Evolutionary conservation across 2,329 filamentous ascomycete species (phyloP).

Genomic region (Endoconidiophora laricicola): DNA sequence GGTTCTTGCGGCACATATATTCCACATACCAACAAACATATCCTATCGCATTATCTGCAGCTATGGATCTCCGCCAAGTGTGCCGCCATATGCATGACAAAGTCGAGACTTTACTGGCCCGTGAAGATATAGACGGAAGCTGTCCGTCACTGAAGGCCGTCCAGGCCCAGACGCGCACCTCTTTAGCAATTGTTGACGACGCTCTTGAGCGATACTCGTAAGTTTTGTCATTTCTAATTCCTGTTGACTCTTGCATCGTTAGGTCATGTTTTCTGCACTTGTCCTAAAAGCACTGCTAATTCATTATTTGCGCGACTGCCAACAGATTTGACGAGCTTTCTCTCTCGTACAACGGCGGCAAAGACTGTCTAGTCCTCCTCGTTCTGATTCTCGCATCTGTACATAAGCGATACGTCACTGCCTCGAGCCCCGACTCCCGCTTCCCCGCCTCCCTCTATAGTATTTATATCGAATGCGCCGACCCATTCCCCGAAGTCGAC

Average conservation of each 20-base stretch:
- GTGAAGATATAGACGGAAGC: slow-evolving; percentile 37
- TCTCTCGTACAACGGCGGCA: slow-evolving; percentile 83
- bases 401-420: slow-evolving; percentile 21
- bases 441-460: slow-evolving; percentile 44
- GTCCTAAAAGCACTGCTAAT: background rate
- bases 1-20: too few relatives aligned
- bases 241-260: background rate
- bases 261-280: background rate
- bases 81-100: slow-evolving; percentile 39
- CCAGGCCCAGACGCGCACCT: slow-evolving; percentile 57
- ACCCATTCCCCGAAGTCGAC: slow-evolving; percentile 78
- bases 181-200: slow-evolving; percentile 57
- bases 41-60: background rate
- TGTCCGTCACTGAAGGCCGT: slow-evolving; percentile 34
- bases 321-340: slow-evolving; percentile 10
- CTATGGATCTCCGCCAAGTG: slow-evolving; percentile 22
- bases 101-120: slow-evolving; percentile 49
- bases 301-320: background rate
- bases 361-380: slow-evolving; percentile 66
- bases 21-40: background rate
- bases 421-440: slow-evolving; percentile 13
- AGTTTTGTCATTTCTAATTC: slow-evolving; percentile 17
- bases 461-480: slow-evolving; percentile 73
- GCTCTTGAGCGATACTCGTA: slow-evolving; percentile 63
- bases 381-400: slow-evolving; percentile 63